These are phyloP conservation scores for Carpinus viminea DNA, from an alignment of 306 rosid genomes.

Conservation along the genomic window DNA sequence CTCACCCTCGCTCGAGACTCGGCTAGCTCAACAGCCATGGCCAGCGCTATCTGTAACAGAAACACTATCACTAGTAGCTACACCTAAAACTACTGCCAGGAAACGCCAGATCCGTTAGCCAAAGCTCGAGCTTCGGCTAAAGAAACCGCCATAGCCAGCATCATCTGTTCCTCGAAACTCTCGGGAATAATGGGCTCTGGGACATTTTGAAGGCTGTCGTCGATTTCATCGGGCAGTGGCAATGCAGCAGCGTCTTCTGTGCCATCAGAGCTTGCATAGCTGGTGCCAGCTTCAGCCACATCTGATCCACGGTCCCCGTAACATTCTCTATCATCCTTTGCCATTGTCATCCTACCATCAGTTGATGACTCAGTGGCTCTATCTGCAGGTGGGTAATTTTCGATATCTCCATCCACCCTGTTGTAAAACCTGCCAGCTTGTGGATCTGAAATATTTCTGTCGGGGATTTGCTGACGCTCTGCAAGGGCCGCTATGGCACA, in stretches of 20 bases:
- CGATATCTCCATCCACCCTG: conserved; percentile 48
- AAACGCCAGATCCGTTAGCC: conserved; percentile 59
- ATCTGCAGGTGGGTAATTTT: conserved; percentile 52
- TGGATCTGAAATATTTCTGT: conserved; percentile 51
- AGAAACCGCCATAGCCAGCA: conserved; percentile 97
- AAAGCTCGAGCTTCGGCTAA: conserved; percentile 79
- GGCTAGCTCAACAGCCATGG: conserved; percentile 36
- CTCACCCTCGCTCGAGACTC: conserved; percentile 38
- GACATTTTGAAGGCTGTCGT: conserved; percentile 48
- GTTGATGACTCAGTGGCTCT: conserved; percentile 41
- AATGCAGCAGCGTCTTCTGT: conserved; percentile 48
- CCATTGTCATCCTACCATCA: conserved; percentile 35
- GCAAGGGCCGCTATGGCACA: conserved; percentile 98
- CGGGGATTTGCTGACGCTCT: conserved; percentile 80
- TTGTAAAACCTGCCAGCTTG: conserved; percentile 60
- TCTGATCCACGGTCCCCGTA: conserved; percentile 51
- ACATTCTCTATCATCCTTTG: conserved; percentile 61
- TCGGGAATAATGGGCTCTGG: conserved; percentile 68
- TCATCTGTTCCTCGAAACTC: conserved; percentile 97
- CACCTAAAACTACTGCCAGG: conserved; percentile 66
- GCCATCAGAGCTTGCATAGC: conserved; percentile 57
- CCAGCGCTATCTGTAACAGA: conserved; percentile 36
- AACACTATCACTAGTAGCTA: conserved; percentile 26
- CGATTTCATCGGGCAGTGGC: conserved; percentile 50
- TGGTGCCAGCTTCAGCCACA: conserved; percentile 56